Percentiles rank a stretch among this genome's conserved stretches.
Evolutionary conservation across 306 rosid species (phyloP).

Genomic region (Lathyrus tuberosus): DNA sequence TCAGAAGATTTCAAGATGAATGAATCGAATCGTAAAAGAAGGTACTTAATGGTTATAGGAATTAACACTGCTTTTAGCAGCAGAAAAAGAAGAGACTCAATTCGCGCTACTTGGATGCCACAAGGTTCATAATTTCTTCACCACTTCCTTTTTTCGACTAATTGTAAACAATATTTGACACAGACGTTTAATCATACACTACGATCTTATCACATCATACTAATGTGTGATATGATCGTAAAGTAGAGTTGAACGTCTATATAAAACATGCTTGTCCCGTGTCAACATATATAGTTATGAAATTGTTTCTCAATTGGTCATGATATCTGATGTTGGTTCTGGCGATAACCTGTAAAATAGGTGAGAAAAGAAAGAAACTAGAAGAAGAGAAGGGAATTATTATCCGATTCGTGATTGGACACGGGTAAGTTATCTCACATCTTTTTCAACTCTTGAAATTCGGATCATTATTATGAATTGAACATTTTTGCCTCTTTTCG

Average conservation of each 20-base stretch:
- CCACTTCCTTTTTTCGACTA: background rate
- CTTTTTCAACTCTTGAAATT: background rate
- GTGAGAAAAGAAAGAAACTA: slow-evolving; percentile 85
- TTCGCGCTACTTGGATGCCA: slow-evolving; percentile 95
- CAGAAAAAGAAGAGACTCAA: slow-evolving; percentile 93
- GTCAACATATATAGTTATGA: background rate
- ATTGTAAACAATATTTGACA: background rate
- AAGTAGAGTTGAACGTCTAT: background rate
- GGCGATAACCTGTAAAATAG: slow-evolving; percentile 46
- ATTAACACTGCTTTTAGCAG: slow-evolving; percentile 97
- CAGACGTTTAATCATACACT: background rate
- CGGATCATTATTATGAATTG: background rate
- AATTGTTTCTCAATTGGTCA: background rate
- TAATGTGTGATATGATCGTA: background rate
- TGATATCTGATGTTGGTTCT: slow-evolving; percentile 44
- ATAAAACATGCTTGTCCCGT: background rate
- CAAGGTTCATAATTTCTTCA: slow-evolving; percentile 63
- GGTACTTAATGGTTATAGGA: slow-evolving; percentile 89
- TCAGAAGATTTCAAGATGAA: slow-evolving; percentile 53
- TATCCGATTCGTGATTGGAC: slow-evolving; percentile 93
- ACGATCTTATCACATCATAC: background rate
- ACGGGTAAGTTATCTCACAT: slow-evolving; percentile 55
- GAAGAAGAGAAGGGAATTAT: slow-evolving; percentile 98
- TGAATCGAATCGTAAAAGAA: slow-evolving; percentile 58
- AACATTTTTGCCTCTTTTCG: slow-evolving; percentile 18